Conservation (phyloP, 345 rosid species). For the Melastoma malabathricum region DNA sequence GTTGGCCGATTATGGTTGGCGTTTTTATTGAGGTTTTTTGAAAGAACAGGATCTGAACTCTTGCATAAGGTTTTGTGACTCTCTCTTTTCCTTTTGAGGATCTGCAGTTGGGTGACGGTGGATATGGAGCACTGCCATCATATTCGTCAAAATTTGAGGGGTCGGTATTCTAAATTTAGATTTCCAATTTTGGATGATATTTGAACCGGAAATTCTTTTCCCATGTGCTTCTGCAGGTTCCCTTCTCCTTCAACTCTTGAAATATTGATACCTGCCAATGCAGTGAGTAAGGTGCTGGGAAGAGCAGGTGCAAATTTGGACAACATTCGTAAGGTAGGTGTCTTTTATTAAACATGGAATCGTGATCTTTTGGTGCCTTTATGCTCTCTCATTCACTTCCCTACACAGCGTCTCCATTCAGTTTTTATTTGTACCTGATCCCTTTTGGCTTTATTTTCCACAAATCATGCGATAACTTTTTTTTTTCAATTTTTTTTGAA, state of each 20-base stretch:
- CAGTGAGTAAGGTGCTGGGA: constrained; percentile 86
- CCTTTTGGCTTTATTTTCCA: too few species aligned
- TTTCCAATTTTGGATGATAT: constrained; percentile 2
- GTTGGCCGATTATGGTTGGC: too few species aligned
- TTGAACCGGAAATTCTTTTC: constrained; percentile 6
- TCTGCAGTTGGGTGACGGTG: constrained; percentile 45
- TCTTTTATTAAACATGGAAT: constrained; percentile 2
- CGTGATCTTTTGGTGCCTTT: neutral
- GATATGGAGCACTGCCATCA: constrained; percentile 53
- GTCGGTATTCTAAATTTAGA: constrained; percentile 28
- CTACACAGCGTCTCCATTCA: constrained; percentile 1
- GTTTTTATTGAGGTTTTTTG: constrained; percentile 1
- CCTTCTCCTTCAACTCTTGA: constrained; percentile 48
- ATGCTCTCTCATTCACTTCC: neutral
- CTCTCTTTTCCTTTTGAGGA: constrained; percentile 1
- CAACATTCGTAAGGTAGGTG: constrained; percentile 72
- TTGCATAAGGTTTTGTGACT: neutral
- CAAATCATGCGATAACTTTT: too few species aligned
- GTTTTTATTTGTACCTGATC: neutral
- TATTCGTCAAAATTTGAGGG: constrained; percentile 70
- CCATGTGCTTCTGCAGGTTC: constrained; percentile 27
- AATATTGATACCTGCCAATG: constrained; percentile 69
- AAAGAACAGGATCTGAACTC: neutral
- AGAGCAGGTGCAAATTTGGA: constrained; percentile 82
- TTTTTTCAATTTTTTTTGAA: too few species aligned